These are phyloP conservation scores for Talaromyces stipitatus DNA, from an alignment of 495 filamentous ascomycete genomes.

Conservation along the genomic window DNA sequence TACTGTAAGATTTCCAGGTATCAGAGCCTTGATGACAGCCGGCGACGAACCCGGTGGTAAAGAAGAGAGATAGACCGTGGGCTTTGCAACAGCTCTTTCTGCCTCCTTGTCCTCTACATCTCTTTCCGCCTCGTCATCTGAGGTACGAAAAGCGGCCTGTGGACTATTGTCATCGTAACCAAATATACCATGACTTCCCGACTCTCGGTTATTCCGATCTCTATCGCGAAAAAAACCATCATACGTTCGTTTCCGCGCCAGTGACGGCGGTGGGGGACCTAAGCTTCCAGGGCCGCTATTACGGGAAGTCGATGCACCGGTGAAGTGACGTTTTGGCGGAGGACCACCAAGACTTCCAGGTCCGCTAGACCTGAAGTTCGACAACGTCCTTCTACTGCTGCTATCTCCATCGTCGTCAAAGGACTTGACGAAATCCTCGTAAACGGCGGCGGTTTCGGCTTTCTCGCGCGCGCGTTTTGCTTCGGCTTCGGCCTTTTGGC, in stretches of 20 bases:
- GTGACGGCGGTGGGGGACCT: conserved; percentile 52
- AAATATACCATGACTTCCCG: conserved; percentile 31
- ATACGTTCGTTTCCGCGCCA: conserved; percentile 43
- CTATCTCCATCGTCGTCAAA: conserved; percentile 64
- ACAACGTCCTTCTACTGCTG: not conserved
- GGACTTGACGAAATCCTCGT: conserved; percentile 84
- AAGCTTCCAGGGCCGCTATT: conserved; percentile 73
- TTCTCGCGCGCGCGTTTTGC: conserved; percentile 82
- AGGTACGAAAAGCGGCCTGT: conserved; percentile 39
- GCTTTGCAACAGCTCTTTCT: conserved; percentile 72
- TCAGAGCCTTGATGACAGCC: conserved; percentile 64
- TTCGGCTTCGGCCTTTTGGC: conserved; percentile 86
- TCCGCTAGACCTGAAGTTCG: conserved; percentile 7
- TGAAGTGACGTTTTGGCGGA: conserved; percentile 49
- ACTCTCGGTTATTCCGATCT: conserved; percentile 22
- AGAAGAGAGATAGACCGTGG: conserved; percentile 70
- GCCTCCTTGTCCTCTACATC: conserved; percentile 42
- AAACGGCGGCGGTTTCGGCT: conserved; percentile 83
- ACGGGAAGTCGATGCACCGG: conserved; percentile 33
- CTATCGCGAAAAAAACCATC: conserved; percentile 41
- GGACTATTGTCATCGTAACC: conserved; percentile 50
- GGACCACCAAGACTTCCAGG: conserved; percentile 31
- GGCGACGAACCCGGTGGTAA: conserved; percentile 59
- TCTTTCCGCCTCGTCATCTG: conserved; percentile 46
- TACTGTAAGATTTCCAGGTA: conserved; percentile 60